These are phyloP conservation scores for Solanum rostratum DNA, from an alignment of 257 asterid genomes.

Conservation along the genomic window DNA sequence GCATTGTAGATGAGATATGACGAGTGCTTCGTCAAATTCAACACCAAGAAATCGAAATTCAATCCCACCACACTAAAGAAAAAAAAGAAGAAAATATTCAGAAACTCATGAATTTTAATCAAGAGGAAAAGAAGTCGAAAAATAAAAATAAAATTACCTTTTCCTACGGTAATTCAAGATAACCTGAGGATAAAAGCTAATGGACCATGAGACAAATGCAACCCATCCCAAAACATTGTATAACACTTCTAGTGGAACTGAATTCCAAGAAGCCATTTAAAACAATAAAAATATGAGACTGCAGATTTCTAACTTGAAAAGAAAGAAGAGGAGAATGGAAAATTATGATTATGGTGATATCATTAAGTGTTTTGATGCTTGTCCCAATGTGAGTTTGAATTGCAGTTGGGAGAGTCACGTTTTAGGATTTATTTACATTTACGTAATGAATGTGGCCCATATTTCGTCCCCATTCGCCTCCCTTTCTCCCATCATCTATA, in stretches of 20 bases:
- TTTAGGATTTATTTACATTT: neutral
- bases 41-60: slow-evolving; percentile 72
- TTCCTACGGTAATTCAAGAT: slow-evolving; percentile 63
- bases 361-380: neutral
- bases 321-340: neutral
- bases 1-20: slow-evolving; percentile 89
- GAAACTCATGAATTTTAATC: neutral
- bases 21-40: slow-evolving; percentile 87
- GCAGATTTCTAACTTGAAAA: neutral
- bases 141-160: slow-evolving; percentile 31
- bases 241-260: slow-evolving; percentile 42
- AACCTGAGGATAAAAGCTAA: slow-evolving; percentile 90
- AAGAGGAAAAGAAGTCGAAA: neutral
- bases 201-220: slow-evolving; percentile 77
- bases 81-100: neutral
- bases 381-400: neutral
- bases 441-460: neutral
- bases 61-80: slow-evolving; percentile 57
- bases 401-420: neutral
- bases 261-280: slow-evolving; percentile 70
- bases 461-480: neutral
- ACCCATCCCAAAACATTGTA: slow-evolving; percentile 75
- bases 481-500: neutral
- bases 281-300: neutral
- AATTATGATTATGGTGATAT: too few species aligned